Percentiles rank a stretch among this genome's conserved stretches.
Conservation (phyloP, 192 early-diverging fungal species). For the Entophlyctis helioformis region DNA sequence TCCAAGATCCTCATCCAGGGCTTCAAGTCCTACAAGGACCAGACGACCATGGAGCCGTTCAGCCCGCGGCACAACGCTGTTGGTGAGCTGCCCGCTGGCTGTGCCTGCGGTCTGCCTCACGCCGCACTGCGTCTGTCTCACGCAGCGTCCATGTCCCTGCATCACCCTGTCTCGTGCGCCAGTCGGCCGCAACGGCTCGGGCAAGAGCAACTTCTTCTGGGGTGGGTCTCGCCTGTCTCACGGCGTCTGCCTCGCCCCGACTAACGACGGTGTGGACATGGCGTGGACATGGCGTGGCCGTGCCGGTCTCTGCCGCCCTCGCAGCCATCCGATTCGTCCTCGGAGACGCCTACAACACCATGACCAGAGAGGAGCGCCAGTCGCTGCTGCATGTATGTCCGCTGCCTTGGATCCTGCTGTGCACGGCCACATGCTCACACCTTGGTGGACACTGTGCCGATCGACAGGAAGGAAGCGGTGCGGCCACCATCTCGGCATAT, state of each 20-base stretch:
- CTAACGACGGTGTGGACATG: not conserved
- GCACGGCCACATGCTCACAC: conserved; percentile 1
- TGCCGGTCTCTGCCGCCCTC: not conserved
- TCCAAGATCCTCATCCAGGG: conserved; percentile 96
- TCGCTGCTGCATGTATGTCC: conserved; percentile 69
- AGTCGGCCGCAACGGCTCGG: conserved; percentile 95
- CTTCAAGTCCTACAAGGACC: conserved; percentile 99
- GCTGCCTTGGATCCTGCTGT: not conserved
- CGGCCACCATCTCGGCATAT: conserved; percentile 85
- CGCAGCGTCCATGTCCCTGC: too few relatives aligned
- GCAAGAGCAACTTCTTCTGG: conserved; percentile 97
- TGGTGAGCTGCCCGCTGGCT: conserved; percentile 50
- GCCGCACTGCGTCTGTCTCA: too few relatives aligned
- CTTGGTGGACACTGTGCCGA: too few relatives aligned
- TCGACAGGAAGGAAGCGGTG: conserved; percentile 75
- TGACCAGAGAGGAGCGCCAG: conserved; percentile 88
- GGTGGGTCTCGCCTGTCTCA: conserved; percentile 37
- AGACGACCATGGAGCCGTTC: conserved; percentile 86
- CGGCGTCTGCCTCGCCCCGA: too few relatives aligned
- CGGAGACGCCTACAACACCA: conserved; percentile 87
- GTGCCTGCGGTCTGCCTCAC: too few relatives aligned
- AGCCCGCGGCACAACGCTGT: conserved; percentile 91
- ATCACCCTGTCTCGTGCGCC: too few relatives aligned
- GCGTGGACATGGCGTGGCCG: too few relatives aligned
- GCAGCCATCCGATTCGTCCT: conserved; percentile 89